A percentile compares a stretch with the other conserved stretches of the same genome.
These are phyloP conservation scores for Cystobasidiaceae sp. DNA, from an alignment of 1,284 basidiomycete species.

Conservation along the genomic window DNA sequence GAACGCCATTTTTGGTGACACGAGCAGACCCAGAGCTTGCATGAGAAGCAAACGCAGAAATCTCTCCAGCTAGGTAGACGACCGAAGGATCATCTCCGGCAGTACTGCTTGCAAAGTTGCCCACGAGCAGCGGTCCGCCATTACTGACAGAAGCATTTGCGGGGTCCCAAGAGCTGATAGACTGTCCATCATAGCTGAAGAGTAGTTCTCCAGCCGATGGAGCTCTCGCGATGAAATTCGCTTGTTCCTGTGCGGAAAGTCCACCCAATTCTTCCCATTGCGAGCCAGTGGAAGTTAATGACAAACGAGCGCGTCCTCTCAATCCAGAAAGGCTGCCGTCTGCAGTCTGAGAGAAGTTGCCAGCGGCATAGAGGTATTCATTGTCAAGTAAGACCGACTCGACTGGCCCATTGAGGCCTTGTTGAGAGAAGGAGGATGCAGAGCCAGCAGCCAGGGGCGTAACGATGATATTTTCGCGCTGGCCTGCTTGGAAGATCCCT, in stretches of 20 bases:
- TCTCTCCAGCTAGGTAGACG: not conserved
- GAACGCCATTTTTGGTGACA: not conserved
- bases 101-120: not conserved
- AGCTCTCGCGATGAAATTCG: constrained; percentile 70
- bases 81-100: not conserved
- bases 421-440: too few species aligned
- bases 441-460: too few species aligned
- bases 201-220: constrained; percentile 44
- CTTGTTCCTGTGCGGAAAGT: constrained; percentile 54
- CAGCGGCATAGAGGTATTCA: constrained; percentile 69
- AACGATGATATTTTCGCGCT: too few species aligned
- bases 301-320: constrained; percentile 35
- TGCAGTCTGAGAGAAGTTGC: constrained; percentile 69
- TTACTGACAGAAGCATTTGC: constrained; percentile 12
- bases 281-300: constrained; percentile 10
- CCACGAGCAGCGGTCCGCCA: constrained; percentile 32
- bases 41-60: not conserved
- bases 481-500: too few species aligned
- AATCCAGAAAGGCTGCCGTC: constrained; percentile 67
- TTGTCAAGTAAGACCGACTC: constrained; percentile 39
- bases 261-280: constrained; percentile 50
- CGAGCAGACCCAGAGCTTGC: not conserved
- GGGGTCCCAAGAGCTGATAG: constrained; percentile 32
- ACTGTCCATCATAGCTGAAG: not conserved
- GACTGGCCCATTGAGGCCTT: constrained; percentile 46